These are phyloP conservation scores for Trichomonas vaginalis DNA, from an alignment of 208 protist genomes.

Conservation along the genomic window DNA sequence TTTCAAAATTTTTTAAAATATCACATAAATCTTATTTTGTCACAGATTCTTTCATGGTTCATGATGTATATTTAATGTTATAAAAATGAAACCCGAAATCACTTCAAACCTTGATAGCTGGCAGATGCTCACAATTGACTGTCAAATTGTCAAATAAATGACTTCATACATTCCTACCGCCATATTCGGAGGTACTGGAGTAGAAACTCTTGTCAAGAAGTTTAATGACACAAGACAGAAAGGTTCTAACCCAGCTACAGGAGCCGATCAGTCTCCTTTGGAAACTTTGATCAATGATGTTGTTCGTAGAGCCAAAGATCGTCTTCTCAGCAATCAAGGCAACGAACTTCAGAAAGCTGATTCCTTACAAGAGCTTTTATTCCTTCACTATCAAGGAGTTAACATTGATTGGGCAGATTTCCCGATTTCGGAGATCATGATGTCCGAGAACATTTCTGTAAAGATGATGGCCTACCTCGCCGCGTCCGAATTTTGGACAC, in stretches of 20 bases:
- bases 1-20: too few relatives aligned
- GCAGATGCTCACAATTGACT: too few relatives aligned
- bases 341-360: neutral
- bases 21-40: too few relatives aligned
- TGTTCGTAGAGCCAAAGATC: neutral
- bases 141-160: neutral
- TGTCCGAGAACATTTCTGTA: neutral
- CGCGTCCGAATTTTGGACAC: neutral
- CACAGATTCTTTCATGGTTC: too few relatives aligned
- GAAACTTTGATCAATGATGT: neutral
- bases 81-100: too few relatives aligned
- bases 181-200: neutral
- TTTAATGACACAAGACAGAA: neutral
- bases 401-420: neutral
- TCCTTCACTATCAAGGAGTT: neutral
- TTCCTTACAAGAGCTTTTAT: neutral
- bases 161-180: neutral
- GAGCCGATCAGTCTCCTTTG: neutral
- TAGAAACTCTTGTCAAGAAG: neutral
- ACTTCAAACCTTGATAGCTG: too few relatives aligned
- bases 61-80: too few relatives aligned
- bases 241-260: neutral
- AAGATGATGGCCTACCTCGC: neutral
- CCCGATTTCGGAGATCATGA: neutral
- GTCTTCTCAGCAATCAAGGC: neutral